These are phyloP conservation scores for Ascochyta viciae-villosae DNA, from an alignment of 2,329 filamentous ascomycete species.

Conservation along the genomic window DNA sequence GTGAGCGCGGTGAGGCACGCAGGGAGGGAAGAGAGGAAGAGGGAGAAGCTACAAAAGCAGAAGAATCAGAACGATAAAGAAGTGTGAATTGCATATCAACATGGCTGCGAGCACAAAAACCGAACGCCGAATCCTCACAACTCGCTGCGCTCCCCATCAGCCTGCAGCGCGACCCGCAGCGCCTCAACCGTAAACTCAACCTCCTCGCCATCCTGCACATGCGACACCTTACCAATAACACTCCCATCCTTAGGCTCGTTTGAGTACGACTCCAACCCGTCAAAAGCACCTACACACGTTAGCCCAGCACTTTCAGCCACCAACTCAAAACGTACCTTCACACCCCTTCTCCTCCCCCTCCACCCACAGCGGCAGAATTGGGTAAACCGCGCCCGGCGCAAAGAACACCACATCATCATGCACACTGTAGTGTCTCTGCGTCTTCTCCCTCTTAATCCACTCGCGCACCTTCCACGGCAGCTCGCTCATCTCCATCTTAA, in stretches of 20 bases:
- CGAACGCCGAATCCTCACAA: slow-evolving; percentile 19
- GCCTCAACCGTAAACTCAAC: slow-evolving; percentile 44
- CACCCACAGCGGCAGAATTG: slow-evolving; percentile 59
- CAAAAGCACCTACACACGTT: slow-evolving; percentile 34
- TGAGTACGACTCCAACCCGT: slow-evolving; percentile 41
- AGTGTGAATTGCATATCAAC: too few relatives aligned
- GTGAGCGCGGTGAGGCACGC: slow-evolving; percentile 42
- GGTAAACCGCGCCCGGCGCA: slow-evolving; percentile 61
- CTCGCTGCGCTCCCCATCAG: slow-evolving; percentile 30
- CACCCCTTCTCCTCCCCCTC: slow-evolving; percentile 51
- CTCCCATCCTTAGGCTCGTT: slow-evolving; percentile 39
- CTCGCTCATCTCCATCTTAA: slow-evolving; percentile 57
- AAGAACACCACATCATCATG: slow-evolving; percentile 58
- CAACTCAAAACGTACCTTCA: slow-evolving; percentile 42
- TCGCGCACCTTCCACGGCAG: slow-evolving; percentile 52
- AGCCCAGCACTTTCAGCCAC: slow-evolving; percentile 1
- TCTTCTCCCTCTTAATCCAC: slow-evolving; percentile 59
- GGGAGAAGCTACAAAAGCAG: slow-evolving; percentile 20
- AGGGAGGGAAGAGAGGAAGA: slow-evolving; percentile 46
- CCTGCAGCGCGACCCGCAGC: slow-evolving; percentile 30
- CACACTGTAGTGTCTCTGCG: slow-evolving; percentile 50
- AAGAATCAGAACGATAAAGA: slow-evolving; percentile 4
- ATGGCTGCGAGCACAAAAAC: too few relatives aligned
- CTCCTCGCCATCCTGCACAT: slow-evolving; percentile 34
- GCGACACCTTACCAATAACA: slow-evolving; percentile 38